Base-by-base conservation (phyloP, 495 filamentous ascomycete species). In the Daldinia caldariorum region DNA sequence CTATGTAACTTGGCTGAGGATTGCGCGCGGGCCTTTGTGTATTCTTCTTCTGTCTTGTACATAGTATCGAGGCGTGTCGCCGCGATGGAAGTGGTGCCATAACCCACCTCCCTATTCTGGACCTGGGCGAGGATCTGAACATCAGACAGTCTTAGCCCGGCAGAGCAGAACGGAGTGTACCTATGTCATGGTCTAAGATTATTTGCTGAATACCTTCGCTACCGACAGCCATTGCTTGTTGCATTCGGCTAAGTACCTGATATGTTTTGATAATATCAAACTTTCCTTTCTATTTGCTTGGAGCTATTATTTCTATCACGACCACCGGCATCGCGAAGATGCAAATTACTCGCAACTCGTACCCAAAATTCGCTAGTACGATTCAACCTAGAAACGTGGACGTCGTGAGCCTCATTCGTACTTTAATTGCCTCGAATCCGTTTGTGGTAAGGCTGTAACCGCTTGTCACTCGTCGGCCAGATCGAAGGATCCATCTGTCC, bases 61-160 rank as follows among this genome's bases (percentile, higher is more conserved):
- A n/a, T n/a, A n/a, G n/a, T n/a, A 69, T 65, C 65, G 65, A 60
- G 53, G 34, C 55, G n/a, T 66, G n/a, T 63, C 55, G 58, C 50
- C 61, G 39, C 35, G 45, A 56, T 37, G 53, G 32, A 41, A 77
- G 70, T 81, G 76, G 80, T 74, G 75, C 72, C 74, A 82, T 80
- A 78, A 73, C 70, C 79, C 78, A 79, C 80, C 63, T 71, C 56
- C 45, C 39, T 22, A 64, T 69, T 67, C 66, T 59, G 56, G 70
- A 13, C 71, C 71, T 59, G 35, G 66, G 8, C 45, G 50, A 72
- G 58, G 71, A 70, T 67, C 71, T 37, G 58, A 58, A 66, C 54
- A 73, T 73, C 71, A 73, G 35, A 73, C 71, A 70, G 58, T 41
- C 53, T 50, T 53, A 34, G 49, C 31, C 34, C 64, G 56, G 53